These are phyloP conservation scores for Sherardia arvensis DNA, from an alignment of 257 asterid species.

Conservation along the genomic window DNA sequence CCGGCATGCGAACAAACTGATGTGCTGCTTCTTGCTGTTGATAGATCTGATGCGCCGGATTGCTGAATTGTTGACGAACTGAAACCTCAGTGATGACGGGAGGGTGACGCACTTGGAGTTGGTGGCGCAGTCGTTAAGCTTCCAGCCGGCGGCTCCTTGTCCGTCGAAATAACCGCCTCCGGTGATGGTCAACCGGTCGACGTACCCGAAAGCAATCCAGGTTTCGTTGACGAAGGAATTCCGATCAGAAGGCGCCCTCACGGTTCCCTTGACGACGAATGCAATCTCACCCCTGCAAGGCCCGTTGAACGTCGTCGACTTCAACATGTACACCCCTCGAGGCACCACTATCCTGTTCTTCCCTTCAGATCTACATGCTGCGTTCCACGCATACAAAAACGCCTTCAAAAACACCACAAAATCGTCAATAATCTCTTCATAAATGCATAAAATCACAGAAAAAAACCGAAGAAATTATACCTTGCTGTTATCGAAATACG, in stretches of 20 bases:
- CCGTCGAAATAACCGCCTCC: slow-evolving; percentile 80
- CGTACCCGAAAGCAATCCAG: slow-evolving; percentile 65
- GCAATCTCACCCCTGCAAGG: slow-evolving; percentile 34
- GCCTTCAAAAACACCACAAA: slow-evolving; percentile 35
- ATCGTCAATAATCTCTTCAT: no score
- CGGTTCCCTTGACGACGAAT: slow-evolving; percentile 31
- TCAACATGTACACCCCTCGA: slow-evolving; percentile 29
- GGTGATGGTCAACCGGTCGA: slow-evolving; percentile 29
- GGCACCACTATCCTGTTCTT: slow-evolving; percentile 38
- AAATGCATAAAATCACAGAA: no score
- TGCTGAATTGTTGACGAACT: slow-evolving; percentile 40
- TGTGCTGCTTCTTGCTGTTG: slow-evolving; percentile 58
- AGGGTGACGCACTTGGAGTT: neutral
- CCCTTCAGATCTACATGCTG: slow-evolving; percentile 42
- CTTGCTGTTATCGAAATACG: slow-evolving; percentile 29
- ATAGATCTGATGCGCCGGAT: slow-evolving; percentile 39
- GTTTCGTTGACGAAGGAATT: slow-evolving; percentile 11
- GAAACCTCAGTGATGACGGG: slow-evolving; percentile 37
- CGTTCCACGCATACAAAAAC: slow-evolving; percentile 49
- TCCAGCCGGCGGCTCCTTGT: slow-evolving; percentile 62
- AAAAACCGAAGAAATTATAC: slow-evolving; percentile 9
- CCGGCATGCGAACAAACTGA: slow-evolving; percentile 49
- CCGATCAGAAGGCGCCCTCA: slow-evolving; percentile 38
- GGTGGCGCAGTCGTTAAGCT: slow-evolving; percentile 46
- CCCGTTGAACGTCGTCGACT: slow-evolving; percentile 38